phyloP scores from a whole-genome alignment of 139 green algal genomes.

The Tetraselmis chui region DNA sequence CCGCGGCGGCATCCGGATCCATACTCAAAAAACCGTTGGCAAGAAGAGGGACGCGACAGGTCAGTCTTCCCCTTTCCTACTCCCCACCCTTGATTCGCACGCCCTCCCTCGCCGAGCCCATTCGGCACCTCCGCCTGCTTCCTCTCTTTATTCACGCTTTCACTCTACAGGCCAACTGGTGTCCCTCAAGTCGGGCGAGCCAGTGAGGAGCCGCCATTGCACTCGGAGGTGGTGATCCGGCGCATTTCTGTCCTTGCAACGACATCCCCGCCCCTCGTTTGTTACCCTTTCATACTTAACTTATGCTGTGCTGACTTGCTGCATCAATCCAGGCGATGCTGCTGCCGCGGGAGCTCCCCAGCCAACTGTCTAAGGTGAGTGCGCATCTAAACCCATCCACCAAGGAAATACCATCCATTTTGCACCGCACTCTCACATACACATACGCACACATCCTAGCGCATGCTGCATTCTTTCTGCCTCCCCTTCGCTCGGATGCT shows the following conservation, averaged over 20 bases:
- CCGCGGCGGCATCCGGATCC: constrained; percentile 75
- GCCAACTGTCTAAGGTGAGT: too few relatives aligned
- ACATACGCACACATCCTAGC: not conserved
- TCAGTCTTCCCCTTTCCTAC: too few relatives aligned
- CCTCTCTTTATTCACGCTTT: not conserved
- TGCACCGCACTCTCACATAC: not conserved
- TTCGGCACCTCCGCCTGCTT: too few relatives aligned
- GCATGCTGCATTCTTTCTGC: not conserved
- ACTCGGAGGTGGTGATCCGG: not conserved
- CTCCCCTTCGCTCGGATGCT: not conserved
- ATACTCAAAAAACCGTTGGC: constrained; percentile 86
- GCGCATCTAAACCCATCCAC: too few relatives aligned
- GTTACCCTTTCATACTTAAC: too few relatives aligned
- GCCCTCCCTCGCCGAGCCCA: not conserved
- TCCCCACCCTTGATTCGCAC: not conserved
- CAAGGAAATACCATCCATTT: not conserved
- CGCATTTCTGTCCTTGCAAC: not conserved
- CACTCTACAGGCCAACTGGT: not conserved
- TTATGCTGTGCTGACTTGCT: not conserved
- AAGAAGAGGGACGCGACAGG: constrained; percentile 62
- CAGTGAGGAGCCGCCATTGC: not conserved
- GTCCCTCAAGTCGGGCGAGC: not conserved
- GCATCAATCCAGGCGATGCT: not conserved
- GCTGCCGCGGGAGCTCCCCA: too few relatives aligned
- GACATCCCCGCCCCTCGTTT: not conserved